Evolutionary conservation across 305 asterid genomes (phyloP), one percentile per base, ranked within the genome.

Genomic region (Plantago rigida): DNA sequence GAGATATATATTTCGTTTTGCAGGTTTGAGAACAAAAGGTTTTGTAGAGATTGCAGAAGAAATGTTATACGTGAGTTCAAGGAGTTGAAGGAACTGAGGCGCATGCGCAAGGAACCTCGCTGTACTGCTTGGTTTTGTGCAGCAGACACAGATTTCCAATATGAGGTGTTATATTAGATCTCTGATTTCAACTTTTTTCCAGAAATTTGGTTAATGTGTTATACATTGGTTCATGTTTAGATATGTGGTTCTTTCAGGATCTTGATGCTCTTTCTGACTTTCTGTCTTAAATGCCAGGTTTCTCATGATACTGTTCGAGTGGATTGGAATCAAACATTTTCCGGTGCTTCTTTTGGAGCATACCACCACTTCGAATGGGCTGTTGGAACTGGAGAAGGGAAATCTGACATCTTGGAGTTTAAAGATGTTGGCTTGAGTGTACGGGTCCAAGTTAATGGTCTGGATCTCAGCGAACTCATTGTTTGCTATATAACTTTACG

Each of bases 21-120:
- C 95, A 93, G 99, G 84, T 93, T 93, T 70, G 97, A 93, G 68
- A 87, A 95, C 87, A 89, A 93, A 81, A 83, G 96, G 78, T 93
- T 93, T 70, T 93, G 99, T 71, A 81, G 96, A 84, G 97, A 93
- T 73, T 93, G 99, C 85, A 77, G 97, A 76, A 89, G 89, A 78
- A 93, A 93, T 72, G 99, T 93, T 60, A 85, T 87, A 58, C 95
- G 99, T 4, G 99, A 93, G 77, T 93, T 93, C 67, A 93, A 89
- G 79, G 97, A 87, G 83, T 85, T 93, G 71, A 93, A 87, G 81
- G 99, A 93, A 70, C 80, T 93, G 64, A 89, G 85, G 78, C 87
- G 97, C 75, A 76, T 77, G 79, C 78, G 85, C 58, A 87, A 79
- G 74, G 87, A 85, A 73, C 83, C 95, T 63, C 87, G 83, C 58